A percentile compares a stretch with the other conserved stretches of the same genome.
phyloP scores from a whole-genome alignment of 192 early-diverging fungal genomes.

The Coemansia sp. region DNA sequence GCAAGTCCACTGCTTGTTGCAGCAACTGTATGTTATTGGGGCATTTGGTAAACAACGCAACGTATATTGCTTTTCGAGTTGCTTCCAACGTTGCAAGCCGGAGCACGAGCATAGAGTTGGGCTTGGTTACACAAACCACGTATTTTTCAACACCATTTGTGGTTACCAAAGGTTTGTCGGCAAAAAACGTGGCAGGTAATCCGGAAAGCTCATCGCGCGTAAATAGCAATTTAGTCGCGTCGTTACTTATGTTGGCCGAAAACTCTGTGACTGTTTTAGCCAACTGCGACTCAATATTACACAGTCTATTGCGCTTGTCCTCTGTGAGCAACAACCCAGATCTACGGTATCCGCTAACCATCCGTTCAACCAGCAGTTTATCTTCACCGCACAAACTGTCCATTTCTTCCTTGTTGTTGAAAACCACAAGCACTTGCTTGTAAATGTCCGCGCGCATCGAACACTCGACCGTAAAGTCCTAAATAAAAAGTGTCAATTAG shows the following conservation, averaged over 20 bases:
- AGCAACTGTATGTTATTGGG: constrained; percentile 56
- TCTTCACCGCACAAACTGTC: constrained; percentile 55
- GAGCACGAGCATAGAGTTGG: constrained; percentile 27
- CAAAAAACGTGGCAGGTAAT: constrained; percentile 63
- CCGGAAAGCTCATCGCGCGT: constrained; percentile 60
- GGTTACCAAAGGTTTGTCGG: constrained; percentile 10
- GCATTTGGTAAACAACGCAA: constrained; percentile 26
- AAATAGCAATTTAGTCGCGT: constrained; percentile 42
- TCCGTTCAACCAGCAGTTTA: constrained; percentile 59
- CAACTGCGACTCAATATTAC: constrained; percentile 53
- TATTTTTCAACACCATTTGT: not conserved
- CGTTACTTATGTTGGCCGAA: constrained; percentile 59
- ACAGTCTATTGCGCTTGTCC: constrained; percentile 57
- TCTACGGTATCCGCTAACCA: constrained; percentile 58
- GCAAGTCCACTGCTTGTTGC: constrained; percentile 52
- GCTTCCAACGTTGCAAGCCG: constrained; percentile 39
- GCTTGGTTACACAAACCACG: not conserved
- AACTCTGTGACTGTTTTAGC: constrained; percentile 62
- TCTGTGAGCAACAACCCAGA: constrained; percentile 63
- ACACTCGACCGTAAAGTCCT: constrained; percentile 1
- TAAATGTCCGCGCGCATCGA: constrained; percentile 60
- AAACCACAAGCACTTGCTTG: constrained; percentile 41
- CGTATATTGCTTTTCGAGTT: constrained; percentile 44
- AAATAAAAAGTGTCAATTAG: not conserved
- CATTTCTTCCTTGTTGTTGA: constrained; percentile 31